Base-by-base conservation (phyloP, 768 basidiomycete genomes). In the Tulasnella sp. region DNA sequence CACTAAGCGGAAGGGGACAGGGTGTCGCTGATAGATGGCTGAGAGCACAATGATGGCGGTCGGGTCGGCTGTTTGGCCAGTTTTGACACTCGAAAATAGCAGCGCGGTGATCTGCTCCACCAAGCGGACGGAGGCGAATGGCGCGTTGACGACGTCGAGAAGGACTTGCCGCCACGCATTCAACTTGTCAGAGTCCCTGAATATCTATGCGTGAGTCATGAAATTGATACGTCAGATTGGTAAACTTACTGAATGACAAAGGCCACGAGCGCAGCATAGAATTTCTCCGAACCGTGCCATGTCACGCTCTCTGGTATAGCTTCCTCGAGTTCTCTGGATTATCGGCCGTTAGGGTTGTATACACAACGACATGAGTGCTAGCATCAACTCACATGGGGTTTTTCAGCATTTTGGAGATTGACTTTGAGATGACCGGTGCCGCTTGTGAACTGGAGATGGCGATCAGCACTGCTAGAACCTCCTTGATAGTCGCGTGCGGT, bases 391-490 rank as follows among this genome's bases (percentile, higher is more conserved):
- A 60, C 58, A 13, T 19, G 9, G 53, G 7, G 27, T n/a, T 29
- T 11, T 32, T 60, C 83, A 76, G 64, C 55, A 84, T 72, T 52
- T 70, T 65, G 43, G 80, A 63, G 50, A 87, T 65, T 42, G 61
- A 38, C 76, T 76, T 67, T 15, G 76, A 71, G 19, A 87, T 71
- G 45, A 79, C 74, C 13, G 85, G 64, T 59, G 78, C 74, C 15
- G 79, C 73, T 70, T 91, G 86, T 8, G 81, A 71, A 21, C 78
- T 78, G 64, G 81, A 83, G 1, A 93, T 73, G 1, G 84, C 80
- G 23, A 89, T 72, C 0, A 81, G 68, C 1, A 87, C 80, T 45
- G 78, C 84, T 3, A 88, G 68, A 41, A 86, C 78, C 64, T 89
- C 85, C 21, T 75, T 73, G 1, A 79, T 72, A 1, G 76, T 71